phyloP scores from a whole-genome alignment of 208 protist species.

The Trypanosoma lewisi region DNA sequence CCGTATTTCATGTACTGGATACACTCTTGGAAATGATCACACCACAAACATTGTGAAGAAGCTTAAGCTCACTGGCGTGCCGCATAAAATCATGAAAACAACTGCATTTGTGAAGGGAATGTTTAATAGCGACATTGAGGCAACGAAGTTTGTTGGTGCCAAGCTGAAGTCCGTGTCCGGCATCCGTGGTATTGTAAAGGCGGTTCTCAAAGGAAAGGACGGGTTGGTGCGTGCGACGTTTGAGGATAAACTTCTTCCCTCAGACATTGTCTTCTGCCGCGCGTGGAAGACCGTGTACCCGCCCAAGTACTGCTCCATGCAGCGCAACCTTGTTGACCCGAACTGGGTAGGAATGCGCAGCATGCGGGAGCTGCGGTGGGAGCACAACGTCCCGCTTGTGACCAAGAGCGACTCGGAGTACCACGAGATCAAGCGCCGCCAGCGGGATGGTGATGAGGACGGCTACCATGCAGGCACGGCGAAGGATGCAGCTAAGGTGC shows the following conservation, averaged over 20 bases:
- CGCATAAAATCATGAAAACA: conserved; percentile 97
- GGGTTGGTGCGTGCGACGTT: conserved; percentile 98
- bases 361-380: conserved; percentile 86
- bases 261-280: conserved; percentile 99
- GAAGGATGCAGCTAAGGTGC: conserved; percentile 33
- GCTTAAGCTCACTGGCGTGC: conserved; percentile 98
- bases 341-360: conserved; percentile 83
- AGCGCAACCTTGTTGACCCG: conserved; percentile 87
- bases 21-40: conserved; percentile 96
- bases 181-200: conserved; percentile 99
- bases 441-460: conserved; percentile 51
- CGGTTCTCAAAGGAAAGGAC: conserved; percentile 89
- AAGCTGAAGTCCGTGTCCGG: conserved; percentile 97
- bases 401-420: conserved; percentile 74
- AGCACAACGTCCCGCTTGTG: conserved; percentile 54
- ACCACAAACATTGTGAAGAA: conserved; percentile 98
- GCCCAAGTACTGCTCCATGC: conserved; percentile 96
- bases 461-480: conserved; percentile 34
- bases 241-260: conserved; percentile 98
- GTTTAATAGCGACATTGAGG: conserved; percentile 93
- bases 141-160: conserved; percentile 98
- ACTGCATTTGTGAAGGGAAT: conserved; percentile 98
- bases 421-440: conserved; percentile 81
- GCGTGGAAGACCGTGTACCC: conserved; percentile 96
- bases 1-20: conserved; percentile 95